Conservation (phyloP, 2,329 filamentous ascomycete species). For the Neurospora sp. region DNA sequence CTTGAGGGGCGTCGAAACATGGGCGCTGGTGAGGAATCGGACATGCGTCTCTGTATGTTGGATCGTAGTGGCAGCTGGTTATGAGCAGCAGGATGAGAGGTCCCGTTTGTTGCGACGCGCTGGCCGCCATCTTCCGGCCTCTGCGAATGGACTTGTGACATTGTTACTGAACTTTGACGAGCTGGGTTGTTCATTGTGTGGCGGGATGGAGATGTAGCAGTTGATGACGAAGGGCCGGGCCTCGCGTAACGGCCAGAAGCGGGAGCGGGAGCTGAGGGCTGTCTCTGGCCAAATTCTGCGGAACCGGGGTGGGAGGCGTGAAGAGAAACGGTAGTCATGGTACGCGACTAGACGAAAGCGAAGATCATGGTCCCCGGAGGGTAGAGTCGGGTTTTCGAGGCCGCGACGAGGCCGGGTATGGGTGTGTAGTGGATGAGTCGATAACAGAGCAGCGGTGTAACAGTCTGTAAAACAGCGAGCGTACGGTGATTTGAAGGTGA, state of each 20-base stretch:
- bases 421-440: neutral
- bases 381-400: neutral
- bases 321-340: slow-evolving; percentile 17
- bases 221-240: slow-evolving; percentile 6
- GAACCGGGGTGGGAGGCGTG: slow-evolving; percentile 7
- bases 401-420: neutral
- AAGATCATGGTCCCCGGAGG: slow-evolving; percentile 10
- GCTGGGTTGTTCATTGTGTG: slow-evolving; percentile 1
- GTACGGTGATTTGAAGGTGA: neutral
- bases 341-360: slow-evolving; percentile 4
- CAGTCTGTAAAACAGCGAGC: neutral
- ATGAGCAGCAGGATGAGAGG: neutral
- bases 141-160: slow-evolving; percentile 15
- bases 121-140: slow-evolving; percentile 9
- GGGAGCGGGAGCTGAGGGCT: slow-evolving; percentile 4
- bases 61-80: neutral
- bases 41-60: slow-evolving; percentile 6
- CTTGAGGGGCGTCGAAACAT: slow-evolving; percentile 32
- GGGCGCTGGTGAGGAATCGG: slow-evolving; percentile 3
- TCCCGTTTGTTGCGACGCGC: slow-evolving; percentile 3
- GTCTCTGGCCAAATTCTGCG: slow-evolving; percentile 9
- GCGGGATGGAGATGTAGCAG: slow-evolving; percentile 11
- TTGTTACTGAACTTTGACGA: slow-evolving; percentile 11
- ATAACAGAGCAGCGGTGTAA: neutral
- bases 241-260: slow-evolving; percentile 6